Evolutionary conservation across 208 protist genomes (phyloP).

Genomic region (Phytomonas sp.): DNA sequence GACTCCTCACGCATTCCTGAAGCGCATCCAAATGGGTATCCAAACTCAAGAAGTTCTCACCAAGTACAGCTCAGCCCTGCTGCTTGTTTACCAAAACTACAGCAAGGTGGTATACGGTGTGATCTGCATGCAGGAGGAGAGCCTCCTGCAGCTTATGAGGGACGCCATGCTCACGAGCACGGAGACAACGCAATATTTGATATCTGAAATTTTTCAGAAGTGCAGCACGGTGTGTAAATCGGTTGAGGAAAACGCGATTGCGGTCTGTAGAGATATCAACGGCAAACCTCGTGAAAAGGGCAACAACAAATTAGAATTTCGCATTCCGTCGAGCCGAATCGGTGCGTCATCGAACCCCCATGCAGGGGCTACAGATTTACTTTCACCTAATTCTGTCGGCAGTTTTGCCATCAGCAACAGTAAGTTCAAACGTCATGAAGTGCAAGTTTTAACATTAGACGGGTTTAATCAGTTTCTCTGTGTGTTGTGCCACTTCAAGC

Average conservation of each 20-base stretch:
- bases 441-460: slow-evolving; percentile 56
- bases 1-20: slow-evolving; percentile 20
- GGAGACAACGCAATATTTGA: slow-evolving; percentile 76
- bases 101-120: slow-evolving; percentile 67
- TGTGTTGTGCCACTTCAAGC: slow-evolving; percentile 78
- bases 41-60: slow-evolving; percentile 46
- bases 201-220: slow-evolving; percentile 74
- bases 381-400: slow-evolving; percentile 35
- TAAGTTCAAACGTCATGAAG: slow-evolving; percentile 15
- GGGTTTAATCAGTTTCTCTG: slow-evolving; percentile 80
- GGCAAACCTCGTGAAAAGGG: slow-evolving; percentile 20
- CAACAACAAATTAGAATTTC: background rate
- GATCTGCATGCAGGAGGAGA: slow-evolving; percentile 54
- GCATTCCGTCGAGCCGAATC: background rate
- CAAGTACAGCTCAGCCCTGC: slow-evolving; percentile 40
- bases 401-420: slow-evolving; percentile 36
- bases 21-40: slow-evolving; percentile 38
- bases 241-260: slow-evolving; percentile 36
- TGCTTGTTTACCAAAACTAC: slow-evolving; percentile 66
- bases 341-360: slow-evolving; percentile 12
- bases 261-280: slow-evolving; percentile 52
- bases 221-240: slow-evolving; percentile 48
- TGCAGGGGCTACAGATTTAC: background rate
- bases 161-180: slow-evolving; percentile 86
- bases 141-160: slow-evolving; percentile 63